Conservation (phyloP, 345 rosid species). For the Murraya koenigii region DNA sequence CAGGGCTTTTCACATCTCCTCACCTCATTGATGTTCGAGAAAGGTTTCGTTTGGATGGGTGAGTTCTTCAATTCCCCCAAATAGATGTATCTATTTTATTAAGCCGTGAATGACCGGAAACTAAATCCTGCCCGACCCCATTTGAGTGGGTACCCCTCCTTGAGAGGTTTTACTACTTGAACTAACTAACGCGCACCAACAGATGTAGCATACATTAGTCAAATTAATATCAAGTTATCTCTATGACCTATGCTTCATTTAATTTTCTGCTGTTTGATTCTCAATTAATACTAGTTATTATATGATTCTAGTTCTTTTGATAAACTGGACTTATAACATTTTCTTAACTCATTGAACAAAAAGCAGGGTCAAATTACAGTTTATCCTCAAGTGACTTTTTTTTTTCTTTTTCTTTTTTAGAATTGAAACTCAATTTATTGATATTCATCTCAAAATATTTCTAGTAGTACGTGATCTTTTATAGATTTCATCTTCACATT, state of each 20-base stretch:
- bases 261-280: background rate
- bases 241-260: background rate
- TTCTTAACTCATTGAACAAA: background rate
- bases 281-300: background rate
- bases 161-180: too few relatives aligned
- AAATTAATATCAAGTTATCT: background rate
- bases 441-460: too few relatives aligned
- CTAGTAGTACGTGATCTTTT: too few relatives aligned
- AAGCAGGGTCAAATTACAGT: background rate
- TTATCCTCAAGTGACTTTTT: background rate
- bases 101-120: too few relatives aligned
- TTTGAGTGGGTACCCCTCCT: too few relatives aligned
- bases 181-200: too few relatives aligned
- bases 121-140: too few relatives aligned
- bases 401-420: too few relatives aligned
- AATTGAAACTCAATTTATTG: too few relatives aligned
- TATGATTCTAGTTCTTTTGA: background rate
- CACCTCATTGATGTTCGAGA: constrained; percentile 90
- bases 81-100: background rate
- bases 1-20: constrained; percentile 96
- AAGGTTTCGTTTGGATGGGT: constrained; percentile 91
- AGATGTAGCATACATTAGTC: background rate
- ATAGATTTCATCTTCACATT: background rate
- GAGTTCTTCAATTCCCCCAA: constrained; percentile 24
- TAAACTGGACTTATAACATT: background rate